Conservation (phyloP, 2,329 filamentous ascomycete genomes). For the Sporothrix variecibatus region DNA sequence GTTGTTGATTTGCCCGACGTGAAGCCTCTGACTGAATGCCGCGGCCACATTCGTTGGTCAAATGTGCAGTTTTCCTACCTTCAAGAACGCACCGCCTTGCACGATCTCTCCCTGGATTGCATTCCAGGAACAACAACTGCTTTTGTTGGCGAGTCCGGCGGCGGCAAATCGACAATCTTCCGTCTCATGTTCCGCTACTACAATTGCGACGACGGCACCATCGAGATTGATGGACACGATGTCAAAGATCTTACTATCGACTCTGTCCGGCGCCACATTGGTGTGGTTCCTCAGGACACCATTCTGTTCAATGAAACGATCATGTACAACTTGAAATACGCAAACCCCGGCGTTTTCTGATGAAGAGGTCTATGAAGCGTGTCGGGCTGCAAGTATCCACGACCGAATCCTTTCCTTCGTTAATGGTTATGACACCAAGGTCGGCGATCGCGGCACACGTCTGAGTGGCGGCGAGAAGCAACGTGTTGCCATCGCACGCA, state of each 20-base stretch:
- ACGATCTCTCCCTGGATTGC: slow-evolving; percentile 82
- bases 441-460: slow-evolving; percentile 55
- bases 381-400: slow-evolving; percentile 56
- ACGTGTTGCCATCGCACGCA: slow-evolving; percentile 62
- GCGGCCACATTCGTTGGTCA: slow-evolving; percentile 82
- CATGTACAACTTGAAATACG: slow-evolving; percentile 58
- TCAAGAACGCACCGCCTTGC: slow-evolving; percentile 77
- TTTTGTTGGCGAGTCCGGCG: slow-evolving; percentile 93
- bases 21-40: slow-evolving; percentile 63
- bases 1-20: slow-evolving; percentile 77
- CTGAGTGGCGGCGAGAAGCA: slow-evolving; percentile 64
- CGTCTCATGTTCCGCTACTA: slow-evolving; percentile 96
- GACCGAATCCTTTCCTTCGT: slow-evolving; percentile 56
- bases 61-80: slow-evolving; percentile 93
- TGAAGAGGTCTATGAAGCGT: slow-evolving; percentile 53
- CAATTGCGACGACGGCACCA: slow-evolving; percentile 76
- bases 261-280: slow-evolving; percentile 87
- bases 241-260: slow-evolving; percentile 88
- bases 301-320: slow-evolving; percentile 62
- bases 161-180: slow-evolving; percentile 96
- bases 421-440: slow-evolving; percentile 55
- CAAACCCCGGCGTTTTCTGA: slow-evolving; percentile 50
- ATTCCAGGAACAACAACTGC: slow-evolving; percentile 89
- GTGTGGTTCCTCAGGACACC: slow-evolving; percentile 95
- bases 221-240: slow-evolving; percentile 81